These are phyloP conservation scores for Oryza brachyantha DNA, from an alignment of 176 grass and related monocot species.

Conservation along the genomic window DNA sequence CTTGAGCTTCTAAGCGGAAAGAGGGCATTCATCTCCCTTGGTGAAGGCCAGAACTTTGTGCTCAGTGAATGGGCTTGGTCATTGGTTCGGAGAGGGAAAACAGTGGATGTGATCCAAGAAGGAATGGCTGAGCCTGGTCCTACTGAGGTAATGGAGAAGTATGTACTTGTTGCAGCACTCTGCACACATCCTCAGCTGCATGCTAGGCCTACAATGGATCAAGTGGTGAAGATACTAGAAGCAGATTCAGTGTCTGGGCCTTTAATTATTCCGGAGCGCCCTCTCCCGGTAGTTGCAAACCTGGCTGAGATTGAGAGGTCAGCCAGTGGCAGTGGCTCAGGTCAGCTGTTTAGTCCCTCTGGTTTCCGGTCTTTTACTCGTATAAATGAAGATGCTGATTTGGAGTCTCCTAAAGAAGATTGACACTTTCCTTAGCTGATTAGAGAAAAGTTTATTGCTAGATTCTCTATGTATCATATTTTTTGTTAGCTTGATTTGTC, in stretches of 20 bases:
- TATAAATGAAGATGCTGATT: conserved; percentile 33
- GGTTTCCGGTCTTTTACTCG: conserved; percentile 63
- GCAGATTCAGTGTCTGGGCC: conserved; percentile 49
- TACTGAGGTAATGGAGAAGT: conserved; percentile 77
- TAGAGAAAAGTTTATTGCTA: conserved; percentile 14
- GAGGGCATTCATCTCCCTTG: conserved; percentile 68
- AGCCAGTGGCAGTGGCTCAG: conserved; percentile 58
- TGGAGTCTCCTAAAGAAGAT: conserved; percentile 48
- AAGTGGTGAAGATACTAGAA: conserved; percentile 85
- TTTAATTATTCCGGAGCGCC: conserved; percentile 58
- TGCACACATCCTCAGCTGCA: conserved; percentile 89
- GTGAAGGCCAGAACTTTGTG: conserved; percentile 75
- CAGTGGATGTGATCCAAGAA: conserved; percentile 74
- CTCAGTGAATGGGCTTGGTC: conserved; percentile 92
- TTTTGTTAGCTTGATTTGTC: conserved; percentile 11
- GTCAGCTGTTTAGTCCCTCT: conserved; percentile 69
- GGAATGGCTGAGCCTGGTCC: conserved; percentile 68
- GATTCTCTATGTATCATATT: conserved; percentile 9
- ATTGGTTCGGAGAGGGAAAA: conserved; percentile 57
- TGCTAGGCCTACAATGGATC: conserved; percentile 90
- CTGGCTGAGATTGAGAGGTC: conserved; percentile 77
- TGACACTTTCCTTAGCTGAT: conserved; percentile 15
- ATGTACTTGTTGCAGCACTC: conserved; percentile 64
- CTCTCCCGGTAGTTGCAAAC: conserved; percentile 61
- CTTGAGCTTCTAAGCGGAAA: conserved; percentile 90